Evolutionary conservation across 2,329 filamentous ascomycete genomes (phyloP).

Genomic region (Aspergillus piperis): DNA sequence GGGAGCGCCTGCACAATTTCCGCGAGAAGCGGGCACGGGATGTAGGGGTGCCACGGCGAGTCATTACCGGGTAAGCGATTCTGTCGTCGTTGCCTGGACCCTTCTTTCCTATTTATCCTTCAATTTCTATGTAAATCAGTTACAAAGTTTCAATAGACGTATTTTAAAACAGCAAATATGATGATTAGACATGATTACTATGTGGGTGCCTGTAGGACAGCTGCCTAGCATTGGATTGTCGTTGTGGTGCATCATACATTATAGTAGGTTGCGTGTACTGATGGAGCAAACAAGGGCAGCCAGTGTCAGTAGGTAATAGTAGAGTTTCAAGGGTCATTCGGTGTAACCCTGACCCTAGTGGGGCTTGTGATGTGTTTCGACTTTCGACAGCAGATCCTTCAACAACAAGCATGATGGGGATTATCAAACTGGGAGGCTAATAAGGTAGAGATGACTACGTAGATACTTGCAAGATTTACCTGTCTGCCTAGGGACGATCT

Average conservation of each 20-base stretch:
- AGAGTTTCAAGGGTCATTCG: no score
- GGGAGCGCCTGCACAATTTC: constrained; percentile 93
- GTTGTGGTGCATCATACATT: no score
- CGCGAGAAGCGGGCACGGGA: constrained; percentile 58
- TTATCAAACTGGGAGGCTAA: no score
- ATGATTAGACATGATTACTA: background rate
- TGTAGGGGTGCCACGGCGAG: constrained; percentile 39
- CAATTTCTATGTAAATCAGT: constrained; percentile 12
- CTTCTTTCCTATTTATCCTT: background rate
- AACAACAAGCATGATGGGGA: no score
- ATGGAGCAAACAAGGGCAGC: no score
- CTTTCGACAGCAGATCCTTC: no score
- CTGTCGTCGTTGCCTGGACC: background rate
- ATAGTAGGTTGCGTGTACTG: no score
- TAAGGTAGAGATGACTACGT: no score
- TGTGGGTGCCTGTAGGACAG: background rate
- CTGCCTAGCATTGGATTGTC: background rate
- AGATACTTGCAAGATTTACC: no score
- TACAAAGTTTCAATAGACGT: background rate
- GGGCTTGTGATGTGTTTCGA: no score
- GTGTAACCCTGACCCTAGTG: no score
- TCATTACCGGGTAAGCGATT: constrained; percentile 36
- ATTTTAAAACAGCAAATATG: background rate
- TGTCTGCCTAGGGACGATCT: background rate
- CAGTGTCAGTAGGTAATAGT: no score